Conservation (phyloP, 2,329 filamentous ascomycete species). For the Pezicula neosporulosa region DNA sequence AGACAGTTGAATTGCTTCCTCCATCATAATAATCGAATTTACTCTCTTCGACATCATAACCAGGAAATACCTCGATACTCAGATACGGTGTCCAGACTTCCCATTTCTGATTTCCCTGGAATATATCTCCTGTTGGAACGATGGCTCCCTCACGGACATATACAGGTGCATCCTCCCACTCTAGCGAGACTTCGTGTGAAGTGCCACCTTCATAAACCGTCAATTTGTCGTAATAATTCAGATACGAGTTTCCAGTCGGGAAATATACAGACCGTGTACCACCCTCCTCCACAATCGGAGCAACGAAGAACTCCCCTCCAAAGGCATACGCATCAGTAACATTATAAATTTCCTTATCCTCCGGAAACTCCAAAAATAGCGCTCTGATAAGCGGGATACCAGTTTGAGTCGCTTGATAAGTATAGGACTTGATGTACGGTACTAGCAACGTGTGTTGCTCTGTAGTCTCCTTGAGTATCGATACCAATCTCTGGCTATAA, state of each 20-base stretch:
- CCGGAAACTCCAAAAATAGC: conserved; percentile 29
- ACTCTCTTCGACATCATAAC: conserved; percentile 21
- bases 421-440: conserved; percentile 31
- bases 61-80: conserved; percentile 29
- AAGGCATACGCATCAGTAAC: conserved; percentile 30
- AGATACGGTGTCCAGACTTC: conserved; percentile 27
- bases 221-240: conserved; percentile 31
- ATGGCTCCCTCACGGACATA: conserved; percentile 31
- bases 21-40: conserved; percentile 18
- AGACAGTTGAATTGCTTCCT: not conserved
- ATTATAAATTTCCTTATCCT: conserved; percentile 21
- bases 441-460: conserved; percentile 28
- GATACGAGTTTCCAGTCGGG: conserved; percentile 24
- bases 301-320: conserved; percentile 29
- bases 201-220: conserved; percentile 20
- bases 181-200: conserved; percentile 11
- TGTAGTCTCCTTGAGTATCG: conserved; percentile 26
- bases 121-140: conserved; percentile 29
- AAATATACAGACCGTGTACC: conserved; percentile 29
- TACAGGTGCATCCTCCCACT: conserved; percentile 25
- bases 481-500: conserved; percentile 25
- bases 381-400: conserved; percentile 32
- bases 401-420: conserved; percentile 24
- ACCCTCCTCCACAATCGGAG: conserved; percentile 27
- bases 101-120: conserved; percentile 32